phyloP scores from a whole-genome alignment of 2,329 filamentous ascomycete genomes.

The Sclerotinia borealis region DNA sequence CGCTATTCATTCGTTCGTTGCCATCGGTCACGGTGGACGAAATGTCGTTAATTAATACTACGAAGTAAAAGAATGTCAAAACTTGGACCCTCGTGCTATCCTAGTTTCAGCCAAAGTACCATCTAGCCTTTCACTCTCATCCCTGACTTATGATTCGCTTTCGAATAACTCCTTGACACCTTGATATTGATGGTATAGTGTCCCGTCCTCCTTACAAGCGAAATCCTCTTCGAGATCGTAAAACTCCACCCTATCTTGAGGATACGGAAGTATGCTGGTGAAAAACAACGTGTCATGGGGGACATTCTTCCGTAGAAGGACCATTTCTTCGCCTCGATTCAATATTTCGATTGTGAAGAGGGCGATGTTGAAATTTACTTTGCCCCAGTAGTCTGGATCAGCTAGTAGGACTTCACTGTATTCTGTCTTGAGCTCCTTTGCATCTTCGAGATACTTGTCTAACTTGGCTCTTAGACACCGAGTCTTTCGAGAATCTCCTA shows the following conservation, averaged over 20 bases:
- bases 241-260: background rate
- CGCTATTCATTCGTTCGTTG: background rate
- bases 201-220: background rate
- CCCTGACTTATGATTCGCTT: background rate
- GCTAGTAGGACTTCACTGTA: background rate
- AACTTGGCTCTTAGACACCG: background rate
- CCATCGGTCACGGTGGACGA: too few relatives aligned
- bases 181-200: background rate
- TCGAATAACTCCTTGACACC: background rate
- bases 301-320: background rate
- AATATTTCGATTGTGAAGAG: background rate
- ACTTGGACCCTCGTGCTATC: background rate
- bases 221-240: background rate
- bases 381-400: background rate
- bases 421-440: background rate
- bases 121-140: background rate
- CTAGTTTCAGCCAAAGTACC: background rate
- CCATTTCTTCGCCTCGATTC: background rate
- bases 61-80: background rate
- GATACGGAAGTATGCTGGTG: background rate
- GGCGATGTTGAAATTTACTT: background rate
- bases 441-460: background rate
- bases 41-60: too few relatives aligned
- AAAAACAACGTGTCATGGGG: background rate
- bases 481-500: background rate